Evolutionary conservation across 352 stramenopile genomes (phyloP), one percentile per base, ranked within the genome.

Genomic region (Pythium sukuiense): DNA sequence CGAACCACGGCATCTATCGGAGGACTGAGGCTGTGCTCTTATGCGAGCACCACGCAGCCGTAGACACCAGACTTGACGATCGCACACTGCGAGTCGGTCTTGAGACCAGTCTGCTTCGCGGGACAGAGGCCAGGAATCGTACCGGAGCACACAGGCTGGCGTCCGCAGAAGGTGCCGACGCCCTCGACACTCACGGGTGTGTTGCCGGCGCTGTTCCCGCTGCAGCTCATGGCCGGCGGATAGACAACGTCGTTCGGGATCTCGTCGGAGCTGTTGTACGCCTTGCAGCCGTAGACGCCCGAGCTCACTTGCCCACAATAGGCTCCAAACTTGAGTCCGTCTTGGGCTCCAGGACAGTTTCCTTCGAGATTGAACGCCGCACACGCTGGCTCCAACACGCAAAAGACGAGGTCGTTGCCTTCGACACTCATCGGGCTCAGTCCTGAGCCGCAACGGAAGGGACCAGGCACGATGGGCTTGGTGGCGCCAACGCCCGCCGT

Each of bases 371-470:
- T 52, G 6, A 52, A 30, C n/a, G 45, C 45, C 11, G 45, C 45
- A 12, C 45, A 52, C 6, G 45, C 45, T 26, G 45, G 45, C 4
- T 52, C 45, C 6, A 52, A 20, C 18, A 52, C 45, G 14, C 58
- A 64, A 16, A 64, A 46, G 45, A 64, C 37, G 5, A 24, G 45
- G 14, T 35, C 27, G 18, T 57, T 33, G 30, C 58, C 58, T 29
- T 64, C 58, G 45, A 64, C 32, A n/a, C 58, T 64, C 55, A 61
- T 61, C 5, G 55, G 55, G 18, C 24, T 53, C 55, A 35, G 20
- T 43, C 54, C 54, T 6, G 29, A 32, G 30, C n/a, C 27, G 33
- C 54, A 43, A n/a, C 54, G n/a, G 30, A 29, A 59, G 20, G 45
- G 45, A 1, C 45, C 45, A 18, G 45, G 45, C 24, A 39, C 20